phyloP scores from a whole-genome alignment of 805 yeast species.

The Danielozyma ontarioensis region DNA sequence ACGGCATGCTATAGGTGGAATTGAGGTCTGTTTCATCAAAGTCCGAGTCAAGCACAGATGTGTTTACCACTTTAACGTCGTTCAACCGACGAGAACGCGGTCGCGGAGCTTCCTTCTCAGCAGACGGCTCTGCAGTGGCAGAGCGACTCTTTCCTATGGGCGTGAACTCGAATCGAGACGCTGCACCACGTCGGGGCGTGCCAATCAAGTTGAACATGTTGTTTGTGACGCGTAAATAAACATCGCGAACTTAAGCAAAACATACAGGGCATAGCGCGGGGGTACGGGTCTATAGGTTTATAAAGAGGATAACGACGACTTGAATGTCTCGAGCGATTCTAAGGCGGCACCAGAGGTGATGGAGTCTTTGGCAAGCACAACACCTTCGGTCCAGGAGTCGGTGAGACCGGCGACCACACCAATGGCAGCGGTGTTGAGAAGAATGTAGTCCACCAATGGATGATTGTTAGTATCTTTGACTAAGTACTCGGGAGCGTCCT shows the following conservation, averaged over 20 bases:
- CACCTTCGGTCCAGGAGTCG: conserved; percentile 71
- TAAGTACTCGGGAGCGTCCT: conserved; percentile 43
- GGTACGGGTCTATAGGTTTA: not conserved
- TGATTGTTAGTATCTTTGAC: conserved; percentile 34
- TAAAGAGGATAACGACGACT: conserved; percentile 3
- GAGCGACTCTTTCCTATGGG: conserved; percentile 18
- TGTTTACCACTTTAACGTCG: conserved; percentile 2
- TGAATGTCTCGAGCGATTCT: conserved; percentile 52
- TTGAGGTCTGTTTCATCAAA: conserved; percentile 7
- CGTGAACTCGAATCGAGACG: conserved; percentile 15
- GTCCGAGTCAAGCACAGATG: conserved; percentile 6
- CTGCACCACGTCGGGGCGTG: conserved; percentile 10
- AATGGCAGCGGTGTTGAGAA: conserved; percentile 83
- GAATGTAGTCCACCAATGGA: conserved; percentile 83
- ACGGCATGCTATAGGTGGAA: conserved; percentile 1
- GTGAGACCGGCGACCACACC: conserved; percentile 74
- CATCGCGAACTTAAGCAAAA: conserved; percentile 1
- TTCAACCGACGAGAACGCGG: not conserved
- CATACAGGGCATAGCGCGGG: not conserved
- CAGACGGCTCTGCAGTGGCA: conserved; percentile 1
- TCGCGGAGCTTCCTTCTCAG: conserved; percentile 2
- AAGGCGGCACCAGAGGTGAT: conserved; percentile 66
- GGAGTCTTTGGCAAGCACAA: conserved; percentile 61
- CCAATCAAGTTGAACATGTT: conserved; percentile 14
- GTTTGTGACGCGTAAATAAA: not conserved